Evolutionary conservation across 2,329 filamentous ascomycete species (phyloP), one percentile per base, ranked within the genome.

Genomic region (Microsporum canis): DNA sequence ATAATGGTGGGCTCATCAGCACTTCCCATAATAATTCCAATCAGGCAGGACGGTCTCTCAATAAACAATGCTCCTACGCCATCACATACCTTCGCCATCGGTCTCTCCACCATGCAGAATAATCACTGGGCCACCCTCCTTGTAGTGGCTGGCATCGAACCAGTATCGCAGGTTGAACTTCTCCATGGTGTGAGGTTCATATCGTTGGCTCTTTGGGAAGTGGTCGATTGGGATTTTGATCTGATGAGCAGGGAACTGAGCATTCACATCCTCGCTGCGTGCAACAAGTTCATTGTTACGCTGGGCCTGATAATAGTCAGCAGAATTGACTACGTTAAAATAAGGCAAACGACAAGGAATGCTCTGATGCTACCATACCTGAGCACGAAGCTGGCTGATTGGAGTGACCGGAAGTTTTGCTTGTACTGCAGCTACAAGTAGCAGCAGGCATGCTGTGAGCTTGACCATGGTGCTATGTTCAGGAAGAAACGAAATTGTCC

Each of bases 91-190:
- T 57, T 59, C 60, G 8, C 66, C 88, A 62, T 76, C 76, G 0
- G 84, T 86, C 75, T 95, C 89, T 33, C 89, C 90, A 3, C 82
- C 81, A 43, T 86, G 81, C 3, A 95, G 79, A 3, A 95, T 81
- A 61, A 95, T 88, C 56, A 95, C 87, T 0, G 90, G 90, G 0
- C 90, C 90, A 10, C 90, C 90, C 0, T 81, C 76, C 70, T 85
- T 80, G 75, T 95, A 95, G 75, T 88, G 81, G 51, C 81, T 81
- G 0, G 85, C 83, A 69, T 95, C 89, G 67, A 92, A 90, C 87
- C 87, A 95, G 76, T 94, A 95, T 8, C 89, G 83, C 56, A 92
- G 76, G 27, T 83, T 73, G 72, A 90, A 95, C 1, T 75, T 81
- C 31, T 72, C 85, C 66, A 87, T 77, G 6, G 81, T 83, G 72